Base-by-base conservation (phyloP, 768 basidiomycete species). In the Rhodotorula toruloides region DNA sequence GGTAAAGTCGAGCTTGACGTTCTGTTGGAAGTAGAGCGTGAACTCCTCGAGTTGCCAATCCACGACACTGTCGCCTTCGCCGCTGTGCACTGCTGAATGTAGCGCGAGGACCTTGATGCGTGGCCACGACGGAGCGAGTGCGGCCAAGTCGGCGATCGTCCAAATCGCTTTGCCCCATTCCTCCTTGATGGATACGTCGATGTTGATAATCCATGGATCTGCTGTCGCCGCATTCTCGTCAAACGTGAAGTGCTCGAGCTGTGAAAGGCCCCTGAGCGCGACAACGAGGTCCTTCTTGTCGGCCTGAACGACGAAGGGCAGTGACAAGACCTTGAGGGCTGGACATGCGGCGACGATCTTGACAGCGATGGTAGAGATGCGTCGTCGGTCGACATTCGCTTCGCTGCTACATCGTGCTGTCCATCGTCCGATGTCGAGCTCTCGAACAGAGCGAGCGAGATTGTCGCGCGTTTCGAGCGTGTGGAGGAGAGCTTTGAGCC, bases 191-290 rank as follows among this genome's bases (percentile, higher is more conserved):
- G 14, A 27, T 21, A 43, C 16, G 37, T 68, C 61, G 50, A 68
- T 32, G 61, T 63, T 54, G 44, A 68, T 27, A n/a, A 68, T 36
- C 67, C 67, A 68, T 4, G 61, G 61, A 11, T 63, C 61, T 12
- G 27, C 22, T 25, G 16, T 4, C 0, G 56, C 25, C 7, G 42
- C 55, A 22, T 58, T 58, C 4, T 50, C 34, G 9, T 62, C 61
- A 19, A 59, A 49, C 6, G 19, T 54, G 37, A 68, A 29, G 32
- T 22, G 11, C 12, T 40, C 21, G 50, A 65, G 42, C 27, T 17
- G 31, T 22, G 27, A 13, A 21, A 31, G 54, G 1, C 25, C 2
- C 29, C 36, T 44, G 21, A 68, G 25, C n/a, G 60, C 49, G 21
- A 7, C 22, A 25, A 62, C 27, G 36, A 68, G 54, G n/a, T 50